Percentiles rank a stretch among this genome's conserved stretches.
phyloP scores from a whole-genome alignment of 371 early-diverging fungal genomes.

The Gilbertella persicaria region DNA sequence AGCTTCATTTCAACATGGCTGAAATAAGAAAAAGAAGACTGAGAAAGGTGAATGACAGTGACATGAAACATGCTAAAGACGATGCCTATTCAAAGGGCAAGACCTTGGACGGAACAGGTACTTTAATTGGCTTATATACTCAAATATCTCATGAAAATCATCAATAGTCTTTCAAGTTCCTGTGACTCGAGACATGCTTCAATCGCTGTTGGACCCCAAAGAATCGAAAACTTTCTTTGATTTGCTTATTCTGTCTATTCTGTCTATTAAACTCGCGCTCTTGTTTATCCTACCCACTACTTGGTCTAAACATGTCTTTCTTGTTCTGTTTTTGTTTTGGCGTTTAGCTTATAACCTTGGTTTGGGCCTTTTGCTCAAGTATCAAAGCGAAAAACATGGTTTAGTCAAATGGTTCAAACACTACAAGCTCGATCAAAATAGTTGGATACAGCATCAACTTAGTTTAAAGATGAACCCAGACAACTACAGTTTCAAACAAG shows the following conservation, averaged over 20 bases:
- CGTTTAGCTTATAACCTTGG: conserved; percentile 80
- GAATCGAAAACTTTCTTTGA: conserved; percentile 70
- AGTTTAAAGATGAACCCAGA: conserved; percentile 69
- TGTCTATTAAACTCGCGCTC: conserved; percentile 58
- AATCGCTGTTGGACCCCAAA: conserved; percentile 61
- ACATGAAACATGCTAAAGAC: conserved; percentile 1
- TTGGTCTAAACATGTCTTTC: conserved; percentile 47
- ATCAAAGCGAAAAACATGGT: conserved; percentile 69
- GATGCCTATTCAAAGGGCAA: conserved; percentile 41
- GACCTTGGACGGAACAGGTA: conserved; percentile 56
- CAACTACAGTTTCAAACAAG: conserved; percentile 69
- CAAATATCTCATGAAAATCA: not conserved
- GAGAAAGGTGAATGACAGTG: not conserved
- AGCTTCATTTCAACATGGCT: not conserved
- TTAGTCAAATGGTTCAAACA: conserved; percentile 62
- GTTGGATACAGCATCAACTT: conserved; percentile 65
- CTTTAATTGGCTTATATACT: not conserved
- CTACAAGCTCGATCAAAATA: conserved; percentile 44
- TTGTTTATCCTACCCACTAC: conserved; percentile 53
- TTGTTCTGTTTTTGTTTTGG: conserved; percentile 75
- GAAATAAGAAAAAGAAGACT: not conserved
- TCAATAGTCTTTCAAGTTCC: conserved; percentile 59
- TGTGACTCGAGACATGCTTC: conserved; percentile 66
- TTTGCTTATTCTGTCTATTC: conserved; percentile 57
- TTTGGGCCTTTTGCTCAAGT: conserved; percentile 67